Percentiles rank a stretch among this genome's conserved stretches.
These are phyloP conservation scores for Zygotorulaspora florentina DNA, from an alignment of 805 yeast genomes.

Conservation along the genomic window DNA sequence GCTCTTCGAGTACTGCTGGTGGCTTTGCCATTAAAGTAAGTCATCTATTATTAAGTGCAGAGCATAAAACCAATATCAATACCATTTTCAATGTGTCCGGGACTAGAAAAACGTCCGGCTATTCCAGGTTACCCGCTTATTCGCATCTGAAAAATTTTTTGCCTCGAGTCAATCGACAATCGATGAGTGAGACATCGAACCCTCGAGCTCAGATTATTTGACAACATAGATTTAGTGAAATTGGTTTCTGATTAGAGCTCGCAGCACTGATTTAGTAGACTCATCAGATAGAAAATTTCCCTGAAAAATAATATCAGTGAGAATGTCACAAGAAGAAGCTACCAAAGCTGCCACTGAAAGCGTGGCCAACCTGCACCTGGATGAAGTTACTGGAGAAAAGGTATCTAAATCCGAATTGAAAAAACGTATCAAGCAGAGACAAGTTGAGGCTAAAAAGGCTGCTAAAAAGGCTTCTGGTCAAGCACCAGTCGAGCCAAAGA, in stretches of 20 bases:
- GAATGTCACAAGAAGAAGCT: constrained; percentile 40
- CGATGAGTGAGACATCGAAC: background rate
- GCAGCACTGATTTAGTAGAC: too few relatives aligned
- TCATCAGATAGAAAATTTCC: too few relatives aligned
- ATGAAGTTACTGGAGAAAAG: constrained; percentile 93
- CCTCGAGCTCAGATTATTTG: constrained; percentile 19
- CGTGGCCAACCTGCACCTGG: constrained; percentile 73
- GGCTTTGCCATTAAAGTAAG: too few relatives aligned
- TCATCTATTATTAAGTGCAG: background rate
- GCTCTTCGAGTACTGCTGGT: background rate
- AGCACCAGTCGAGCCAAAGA: constrained; percentile 41
- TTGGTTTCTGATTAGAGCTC: too few relatives aligned
- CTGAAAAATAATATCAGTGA: constrained; percentile 3
- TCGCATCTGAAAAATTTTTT: background rate
- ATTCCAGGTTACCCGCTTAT: background rate
- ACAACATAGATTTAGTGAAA: too few relatives aligned
- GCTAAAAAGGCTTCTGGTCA: constrained; percentile 70
- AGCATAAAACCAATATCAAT: background rate
- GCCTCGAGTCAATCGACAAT: background rate
- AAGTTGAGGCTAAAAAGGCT: constrained; percentile 83
- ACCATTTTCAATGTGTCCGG: background rate
- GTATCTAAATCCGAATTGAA: constrained; percentile 95
- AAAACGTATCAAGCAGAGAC: constrained; percentile 89
- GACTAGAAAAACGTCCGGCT: background rate
- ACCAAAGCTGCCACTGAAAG: constrained; percentile 67